Evolutionary conservation across 208 protist species (phyloP).

Genomic region (Acanthamoeba polyphaga): DNA sequence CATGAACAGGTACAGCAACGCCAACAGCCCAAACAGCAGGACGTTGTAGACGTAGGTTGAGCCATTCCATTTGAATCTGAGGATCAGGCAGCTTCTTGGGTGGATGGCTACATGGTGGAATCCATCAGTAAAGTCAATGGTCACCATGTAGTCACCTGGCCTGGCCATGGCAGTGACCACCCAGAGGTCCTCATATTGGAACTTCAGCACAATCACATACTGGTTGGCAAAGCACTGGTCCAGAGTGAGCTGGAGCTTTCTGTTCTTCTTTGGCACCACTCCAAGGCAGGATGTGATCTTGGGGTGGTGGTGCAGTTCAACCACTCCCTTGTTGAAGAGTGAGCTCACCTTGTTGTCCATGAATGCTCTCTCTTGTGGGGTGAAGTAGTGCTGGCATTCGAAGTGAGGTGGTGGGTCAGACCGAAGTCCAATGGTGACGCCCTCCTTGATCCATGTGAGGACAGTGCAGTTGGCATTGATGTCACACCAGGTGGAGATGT

Average conservation of each 20-base stretch:
- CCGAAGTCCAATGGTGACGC: no score
- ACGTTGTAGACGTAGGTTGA: background rate
- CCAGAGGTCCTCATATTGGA: background rate
- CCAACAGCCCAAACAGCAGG: background rate
- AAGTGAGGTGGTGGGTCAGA: no score
- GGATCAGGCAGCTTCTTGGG: background rate
- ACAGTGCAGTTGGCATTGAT: no score
- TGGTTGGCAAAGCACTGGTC: slow-evolving; percentile 4
- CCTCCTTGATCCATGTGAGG: no score
- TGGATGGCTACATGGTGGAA: background rate
- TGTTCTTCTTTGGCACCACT: background rate
- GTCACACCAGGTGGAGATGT: no score
- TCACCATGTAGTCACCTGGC: background rate
- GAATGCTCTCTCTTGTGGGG: no score
- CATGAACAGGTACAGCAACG: background rate
- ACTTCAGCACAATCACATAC: background rate
- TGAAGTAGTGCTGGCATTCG: no score
- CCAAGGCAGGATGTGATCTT: background rate
- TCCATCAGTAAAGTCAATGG: background rate
- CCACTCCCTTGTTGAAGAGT: no score
- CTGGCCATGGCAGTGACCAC: background rate
- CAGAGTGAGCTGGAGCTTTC: background rate
- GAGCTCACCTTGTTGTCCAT: no score
- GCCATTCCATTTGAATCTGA: background rate
- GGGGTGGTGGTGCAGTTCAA: background rate